Percentiles rank a stretch among this genome's conserved stretches.
These are phyloP conservation scores for Jamesozyma rosinii DNA, from an alignment of 805 yeast species.

Conservation along the genomic window DNA sequence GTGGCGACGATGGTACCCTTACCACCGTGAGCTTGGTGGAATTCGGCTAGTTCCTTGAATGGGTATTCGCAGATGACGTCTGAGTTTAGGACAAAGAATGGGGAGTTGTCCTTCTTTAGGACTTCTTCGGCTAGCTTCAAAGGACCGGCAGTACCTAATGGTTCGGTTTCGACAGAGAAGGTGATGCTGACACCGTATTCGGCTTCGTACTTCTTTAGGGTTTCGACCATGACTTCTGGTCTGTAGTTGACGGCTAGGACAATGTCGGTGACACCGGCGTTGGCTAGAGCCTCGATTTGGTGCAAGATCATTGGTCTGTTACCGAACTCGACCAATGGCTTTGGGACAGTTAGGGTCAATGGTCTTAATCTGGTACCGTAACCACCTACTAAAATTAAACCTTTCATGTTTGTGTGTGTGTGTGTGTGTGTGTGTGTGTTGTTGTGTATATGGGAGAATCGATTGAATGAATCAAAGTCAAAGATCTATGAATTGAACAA, in stretches of 20 bases:
- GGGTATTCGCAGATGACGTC: slow-evolving; percentile 99
- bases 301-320: slow-evolving; percentile 99
- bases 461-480: slow-evolving; percentile 8
- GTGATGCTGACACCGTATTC: slow-evolving; percentile 92
- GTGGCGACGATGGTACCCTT: slow-evolving; percentile 98
- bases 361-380: slow-evolving; percentile 99
- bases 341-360: slow-evolving; percentile 85
- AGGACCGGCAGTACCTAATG: slow-evolving; percentile 99
- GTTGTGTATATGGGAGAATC: neutral
- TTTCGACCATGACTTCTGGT: slow-evolving; percentile 97
- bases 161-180: slow-evolving; percentile 97
- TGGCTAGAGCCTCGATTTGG: slow-evolving; percentile 95
- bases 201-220: slow-evolving; percentile 87
- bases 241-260: slow-evolving; percentile 98
- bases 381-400: slow-evolving; percentile 97
- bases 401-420: slow-evolving; percentile 58
- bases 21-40: slow-evolving; percentile 95
- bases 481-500: slow-evolving; percentile 6
- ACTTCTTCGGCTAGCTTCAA: slow-evolving; percentile 91
- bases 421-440: neutral
- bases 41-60: slow-evolving; percentile 78
- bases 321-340: slow-evolving; percentile 95
- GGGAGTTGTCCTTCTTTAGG: slow-evolving; percentile 87
- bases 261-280: slow-evolving; percentile 97
- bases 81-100: slow-evolving; percentile 95